These are phyloP conservation scores for Adansonia grandidieri DNA, from an alignment of 441 rosid species.

Conservation along the genomic window DNA sequence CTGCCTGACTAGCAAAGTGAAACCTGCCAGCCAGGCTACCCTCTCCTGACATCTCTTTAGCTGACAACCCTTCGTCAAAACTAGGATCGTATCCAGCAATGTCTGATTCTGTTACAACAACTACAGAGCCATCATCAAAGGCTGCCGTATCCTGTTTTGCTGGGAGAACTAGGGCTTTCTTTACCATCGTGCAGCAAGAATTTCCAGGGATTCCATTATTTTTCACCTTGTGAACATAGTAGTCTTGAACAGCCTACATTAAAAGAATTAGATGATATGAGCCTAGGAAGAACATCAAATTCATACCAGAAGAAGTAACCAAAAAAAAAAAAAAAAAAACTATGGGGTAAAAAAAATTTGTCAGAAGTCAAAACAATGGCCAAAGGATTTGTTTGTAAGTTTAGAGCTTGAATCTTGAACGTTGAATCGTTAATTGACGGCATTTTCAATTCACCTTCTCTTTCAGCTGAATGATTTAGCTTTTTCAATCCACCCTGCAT, in stretches of 20 bases:
- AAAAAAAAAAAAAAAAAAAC: too few relatives aligned
- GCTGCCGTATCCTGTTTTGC: constrained; percentile 17
- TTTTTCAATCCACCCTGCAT: too few relatives aligned
- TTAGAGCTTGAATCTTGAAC: too few relatives aligned
- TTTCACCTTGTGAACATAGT: constrained; percentile 39
- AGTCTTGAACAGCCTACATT: constrained; percentile 55
- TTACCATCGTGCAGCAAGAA: not conserved
- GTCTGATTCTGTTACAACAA: constrained; percentile 40
- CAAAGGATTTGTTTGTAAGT: too few relatives aligned
- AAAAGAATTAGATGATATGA: not conserved
- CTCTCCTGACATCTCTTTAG: constrained; percentile 25
- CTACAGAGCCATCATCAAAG: constrained; percentile 39
- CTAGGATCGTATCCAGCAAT: constrained; percentile 43
- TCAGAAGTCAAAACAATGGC: too few relatives aligned
- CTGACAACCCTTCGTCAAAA: constrained; percentile 15
- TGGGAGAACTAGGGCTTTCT: constrained; percentile 19
- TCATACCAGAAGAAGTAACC: not conserved
- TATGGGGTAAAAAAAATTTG: too few relatives aligned
- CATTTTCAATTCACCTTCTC: not conserved
- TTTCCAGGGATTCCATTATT: constrained; percentile 24
- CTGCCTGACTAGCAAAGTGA: constrained; percentile 43
- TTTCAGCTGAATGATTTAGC: not conserved
- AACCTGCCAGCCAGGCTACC: constrained; percentile 39
- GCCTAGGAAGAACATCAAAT: not conserved
- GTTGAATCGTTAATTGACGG: not conserved